Percentiles rank a stretch among this genome's conserved stretches.
These are phyloP conservation scores for Leccinum huronense DNA, from an alignment of 1,284 basidiomycete species.

Conservation along the genomic window DNA sequence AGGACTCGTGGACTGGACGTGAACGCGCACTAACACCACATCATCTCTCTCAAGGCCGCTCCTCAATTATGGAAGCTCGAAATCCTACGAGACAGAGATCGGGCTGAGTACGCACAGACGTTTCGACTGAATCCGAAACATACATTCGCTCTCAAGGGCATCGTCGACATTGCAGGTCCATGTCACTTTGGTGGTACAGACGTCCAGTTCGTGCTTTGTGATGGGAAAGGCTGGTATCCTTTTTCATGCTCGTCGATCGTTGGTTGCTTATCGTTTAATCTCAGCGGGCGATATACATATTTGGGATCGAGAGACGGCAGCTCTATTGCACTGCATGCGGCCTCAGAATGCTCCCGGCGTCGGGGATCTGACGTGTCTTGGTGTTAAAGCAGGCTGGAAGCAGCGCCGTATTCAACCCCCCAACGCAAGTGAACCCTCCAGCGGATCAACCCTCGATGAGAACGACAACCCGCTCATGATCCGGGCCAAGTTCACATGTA, in stretches of 20 bases:
- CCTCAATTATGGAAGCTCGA: constrained; percentile 80
- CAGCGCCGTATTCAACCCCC: too few relatives aligned
- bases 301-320: constrained; percentile 78
- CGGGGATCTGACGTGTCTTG: constrained; percentile 64
- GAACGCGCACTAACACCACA: too few relatives aligned
- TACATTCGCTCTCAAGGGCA: constrained; percentile 66
- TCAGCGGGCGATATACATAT: constrained; percentile 76
- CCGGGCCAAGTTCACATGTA: too few relatives aligned
- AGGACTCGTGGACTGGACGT: constrained; percentile 1
- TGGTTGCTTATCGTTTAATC: constrained; percentile 12
- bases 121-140: constrained; percentile 57
- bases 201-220: constrained; percentile 73
- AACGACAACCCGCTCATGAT: too few relatives aligned
- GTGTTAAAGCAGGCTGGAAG: too few relatives aligned
- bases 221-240: constrained; percentile 59
- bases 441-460: too few relatives aligned
- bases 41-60: constrained; percentile 49
- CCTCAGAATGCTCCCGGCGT: constrained; percentile 43
- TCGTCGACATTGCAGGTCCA: constrained; percentile 71
- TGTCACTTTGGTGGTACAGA: constrained; percentile 78
- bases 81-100: constrained; percentile 51
- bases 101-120: constrained; percentile 37
- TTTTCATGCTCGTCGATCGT: constrained; percentile 2
- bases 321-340: constrained; percentile 62
- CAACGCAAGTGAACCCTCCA: too few relatives aligned